phyloP scores from a whole-genome alignment of 805 yeast genomes.

The Lachancea mirantina region DNA sequence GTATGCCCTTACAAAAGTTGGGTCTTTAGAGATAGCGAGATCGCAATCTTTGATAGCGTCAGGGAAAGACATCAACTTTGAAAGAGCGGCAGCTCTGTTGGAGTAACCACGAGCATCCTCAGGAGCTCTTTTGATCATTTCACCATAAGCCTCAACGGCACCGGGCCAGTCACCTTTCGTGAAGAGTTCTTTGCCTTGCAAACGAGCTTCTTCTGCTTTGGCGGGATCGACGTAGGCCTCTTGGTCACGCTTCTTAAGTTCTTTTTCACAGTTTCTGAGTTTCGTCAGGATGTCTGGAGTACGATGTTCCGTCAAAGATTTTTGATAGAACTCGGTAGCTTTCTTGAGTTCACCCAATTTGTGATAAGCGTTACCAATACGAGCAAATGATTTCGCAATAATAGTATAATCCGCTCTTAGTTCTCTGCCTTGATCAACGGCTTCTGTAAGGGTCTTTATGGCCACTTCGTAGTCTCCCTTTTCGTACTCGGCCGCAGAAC shows the following conservation, averaged over 20 bases:
- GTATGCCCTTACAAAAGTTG: constrained; percentile 86
- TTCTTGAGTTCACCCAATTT: constrained; percentile 64
- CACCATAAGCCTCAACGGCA: constrained; percentile 90
- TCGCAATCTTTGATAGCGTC: constrained; percentile 93
- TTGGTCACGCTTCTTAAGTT: constrained; percentile 69
- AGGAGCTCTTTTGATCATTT: constrained; percentile 96
- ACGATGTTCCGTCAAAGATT: constrained; percentile 93
- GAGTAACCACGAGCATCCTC: constrained; percentile 94
- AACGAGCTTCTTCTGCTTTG: constrained; percentile 91
- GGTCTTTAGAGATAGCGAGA: constrained; percentile 80
- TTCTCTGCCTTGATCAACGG: constrained; percentile 86
- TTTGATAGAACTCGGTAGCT: constrained; percentile 77
- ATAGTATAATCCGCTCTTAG: constrained; percentile 84
- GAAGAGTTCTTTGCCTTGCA: constrained; percentile 84
- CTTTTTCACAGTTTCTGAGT: constrained; percentile 81
- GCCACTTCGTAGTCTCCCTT: constrained; percentile 87
- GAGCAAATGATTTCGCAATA: constrained; percentile 87
- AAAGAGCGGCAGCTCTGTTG: constrained; percentile 94
- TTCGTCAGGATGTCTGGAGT: constrained; percentile 87
- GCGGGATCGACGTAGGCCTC: constrained; percentile 79
- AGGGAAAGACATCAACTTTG: constrained; percentile 94
- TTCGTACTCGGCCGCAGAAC: constrained; percentile 97
- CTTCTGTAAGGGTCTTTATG: constrained; percentile 69
- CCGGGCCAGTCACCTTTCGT: constrained; percentile 92
- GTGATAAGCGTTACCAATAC: constrained; percentile 77